A percentile compares a stretch with the other conserved stretches of the same genome.
Conservation (phyloP, 306 rosid species). For the Prunus mongolica region DNA sequence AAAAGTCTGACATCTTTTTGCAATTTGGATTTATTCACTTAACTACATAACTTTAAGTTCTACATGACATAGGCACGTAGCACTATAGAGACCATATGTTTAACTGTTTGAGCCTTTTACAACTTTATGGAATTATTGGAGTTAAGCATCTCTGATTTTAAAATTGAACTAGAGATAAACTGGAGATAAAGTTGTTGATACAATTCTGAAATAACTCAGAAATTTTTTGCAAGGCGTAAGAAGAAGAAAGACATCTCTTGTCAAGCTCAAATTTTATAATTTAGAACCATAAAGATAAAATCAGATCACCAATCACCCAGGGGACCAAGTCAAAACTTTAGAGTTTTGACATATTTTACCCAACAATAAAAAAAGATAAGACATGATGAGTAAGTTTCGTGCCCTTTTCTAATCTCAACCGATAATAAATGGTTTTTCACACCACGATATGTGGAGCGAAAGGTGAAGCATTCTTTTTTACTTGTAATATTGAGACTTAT, state of each 20-base stretch:
- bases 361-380: not conserved
- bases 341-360: not conserved
- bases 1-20: not conserved
- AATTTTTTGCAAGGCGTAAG: not conserved
- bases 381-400: not conserved
- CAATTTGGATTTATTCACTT: not conserved
- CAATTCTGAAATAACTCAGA: not conserved
- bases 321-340: not conserved
- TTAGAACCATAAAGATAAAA: no score
- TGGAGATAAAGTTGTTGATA: not conserved
- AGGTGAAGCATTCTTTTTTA: not conserved
- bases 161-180: not conserved
- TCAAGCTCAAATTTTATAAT: no score
- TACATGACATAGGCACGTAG: not conserved
- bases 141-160: not conserved
- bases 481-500: not conserved
- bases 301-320: not conserved
- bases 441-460: not conserved
- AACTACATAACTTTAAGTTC: not conserved
- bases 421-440: not conserved
- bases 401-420: not conserved
- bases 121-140: constrained; percentile 1
- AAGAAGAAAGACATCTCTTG: no score
- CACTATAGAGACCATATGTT: not conserved
- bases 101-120: not conserved